phyloP scores from a whole-genome alignment of 2,329 filamentous ascomycete species.

The Tolypocladium ovalisporum region DNA sequence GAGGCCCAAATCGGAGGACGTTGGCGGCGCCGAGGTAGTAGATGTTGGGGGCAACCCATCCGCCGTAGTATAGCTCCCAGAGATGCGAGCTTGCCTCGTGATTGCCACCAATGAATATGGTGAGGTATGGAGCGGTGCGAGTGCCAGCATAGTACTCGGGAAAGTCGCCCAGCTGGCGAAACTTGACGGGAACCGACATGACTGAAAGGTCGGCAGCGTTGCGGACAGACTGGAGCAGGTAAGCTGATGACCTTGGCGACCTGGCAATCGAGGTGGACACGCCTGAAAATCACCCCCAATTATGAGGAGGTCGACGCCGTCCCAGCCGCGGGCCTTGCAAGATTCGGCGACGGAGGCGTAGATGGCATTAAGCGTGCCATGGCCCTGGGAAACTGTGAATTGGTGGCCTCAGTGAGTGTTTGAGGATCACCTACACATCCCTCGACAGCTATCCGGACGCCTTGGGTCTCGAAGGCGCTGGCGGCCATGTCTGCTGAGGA shows the following conservation, averaged over 20 bases:
- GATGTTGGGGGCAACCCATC: slow-evolving; percentile 94
- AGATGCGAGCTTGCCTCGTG: slow-evolving; percentile 88
- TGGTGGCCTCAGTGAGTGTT: neutral
- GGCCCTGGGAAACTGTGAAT: slow-evolving; percentile 50
- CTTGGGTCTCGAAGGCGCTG: slow-evolving; percentile 24
- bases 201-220: slow-evolving; percentile 80
- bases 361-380: slow-evolving; percentile 85
- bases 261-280: slow-evolving; percentile 7
- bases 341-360: slow-evolving; percentile 67
- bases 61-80: slow-evolving; percentile 89
- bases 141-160: slow-evolving; percentile 83
- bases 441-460: slow-evolving; percentile 70
- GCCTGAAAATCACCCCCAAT: slow-evolving; percentile 95
- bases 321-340: slow-evolving; percentile 63
- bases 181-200: slow-evolving; percentile 85
- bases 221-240: slow-evolving; percentile 54
- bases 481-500: neutral
- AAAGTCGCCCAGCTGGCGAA: slow-evolving; percentile 81
- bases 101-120: slow-evolving; percentile 87
- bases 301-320: slow-evolving; percentile 76
- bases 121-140: slow-evolving; percentile 72
- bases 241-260: neutral
- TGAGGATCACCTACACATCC: slow-evolving; percentile 58
- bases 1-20: slow-evolving; percentile 68
- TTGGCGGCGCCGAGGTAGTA: slow-evolving; percentile 95